Conservation (phyloP, 1,284 basidiomycete genomes). For the Hypsizygus ulmarius region DNA sequence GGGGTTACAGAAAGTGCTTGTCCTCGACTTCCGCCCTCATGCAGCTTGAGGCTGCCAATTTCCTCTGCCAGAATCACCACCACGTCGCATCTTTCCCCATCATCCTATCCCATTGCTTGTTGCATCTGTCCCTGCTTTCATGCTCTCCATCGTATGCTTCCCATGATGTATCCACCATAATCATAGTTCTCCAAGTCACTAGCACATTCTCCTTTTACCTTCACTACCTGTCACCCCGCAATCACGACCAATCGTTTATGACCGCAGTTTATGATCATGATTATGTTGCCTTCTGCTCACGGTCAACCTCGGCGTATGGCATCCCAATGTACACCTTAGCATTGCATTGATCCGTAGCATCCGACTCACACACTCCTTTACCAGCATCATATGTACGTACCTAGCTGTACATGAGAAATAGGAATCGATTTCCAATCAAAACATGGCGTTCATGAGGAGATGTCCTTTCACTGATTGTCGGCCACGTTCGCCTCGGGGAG, state of each 20-base stretch:
- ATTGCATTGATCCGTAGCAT: conserved; percentile 4
- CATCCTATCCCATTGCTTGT: not conserved
- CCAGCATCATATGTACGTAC: conserved; percentile 4
- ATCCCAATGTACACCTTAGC: conserved; percentile 6
- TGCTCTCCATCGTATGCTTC: conserved; percentile 3
- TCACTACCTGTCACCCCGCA: not conserved
- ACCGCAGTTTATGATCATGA: conserved; percentile 15
- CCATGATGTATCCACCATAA: conserved; percentile 12
- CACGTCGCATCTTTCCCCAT: not conserved
- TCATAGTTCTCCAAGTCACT: not conserved
- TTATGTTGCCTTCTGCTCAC: conserved; percentile 1
- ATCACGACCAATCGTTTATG: too few relatives aligned
- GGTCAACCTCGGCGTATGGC: not conserved
- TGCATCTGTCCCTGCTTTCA: conserved; percentile 5
- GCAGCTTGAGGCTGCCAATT: conserved; percentile 10
- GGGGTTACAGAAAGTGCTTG: too few relatives aligned
- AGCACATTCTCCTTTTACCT: not conserved
- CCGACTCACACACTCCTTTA: conserved; percentile 13
- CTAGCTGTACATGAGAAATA: not conserved
- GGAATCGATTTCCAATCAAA: conserved; percentile 1
- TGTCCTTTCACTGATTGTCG: too few relatives aligned
- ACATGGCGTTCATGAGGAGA: too few relatives aligned
- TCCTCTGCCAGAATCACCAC: too few relatives aligned
- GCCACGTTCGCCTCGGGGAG: too few relatives aligned
- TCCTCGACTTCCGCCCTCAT: too few relatives aligned